Base-by-base conservation (phyloP, 2,329 filamentous ascomycete genomes). In the Phoma sp. region DNA sequence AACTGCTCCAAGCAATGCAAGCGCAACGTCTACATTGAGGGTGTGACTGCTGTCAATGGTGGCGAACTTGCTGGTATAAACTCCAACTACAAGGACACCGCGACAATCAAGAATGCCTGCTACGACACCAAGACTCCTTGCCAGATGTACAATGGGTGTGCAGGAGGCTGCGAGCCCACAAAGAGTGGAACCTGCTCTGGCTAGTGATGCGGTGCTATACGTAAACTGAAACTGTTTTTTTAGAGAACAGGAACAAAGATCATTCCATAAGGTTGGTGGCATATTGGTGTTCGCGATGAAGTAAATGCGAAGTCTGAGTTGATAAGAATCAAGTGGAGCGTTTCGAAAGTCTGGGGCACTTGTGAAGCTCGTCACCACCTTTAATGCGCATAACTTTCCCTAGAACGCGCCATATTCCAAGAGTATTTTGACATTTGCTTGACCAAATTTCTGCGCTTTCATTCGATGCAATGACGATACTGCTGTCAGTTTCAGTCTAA, bases 1-100 rank as follows among this genome's bases (percentile, higher is more conserved):
- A 64, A 68, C 58, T 71, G 67, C 63, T 80, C 81, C 69, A 80
- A 76, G 67, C 67, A 68, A 12, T 68, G 72, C 57, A 73, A 72
- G 42, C 73, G 78, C 29, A 73, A 77, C 57, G 70, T 78, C 34
- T 68, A 77, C 50, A 70, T 81, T 30, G 65, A 76, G 56, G 74
- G 74, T 47, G 64, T 76, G 38, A 67, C 67, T 10, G 76, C 74
- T 39, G 73, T 74, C 30, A 62, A 68, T 14, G 63, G 69, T 45
- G 77, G 77, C 32, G 67, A 68, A 43, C 69, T 78, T 28, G 78
- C 71, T 56, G 77, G 78, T 21, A 79, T 81, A 63, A 81, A 80
- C 68, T 73, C 69, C 34, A 81, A 80, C 72, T 80, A 77, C 51
- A 77, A 77, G 10, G 78, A 80, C 58, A 78, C 77, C 1, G 76